Percentiles rank a stretch among this genome's conserved stretches.
Conservation (phyloP, 805 yeast genomes). For the Wickerhamiella vanderwaltii region DNA sequence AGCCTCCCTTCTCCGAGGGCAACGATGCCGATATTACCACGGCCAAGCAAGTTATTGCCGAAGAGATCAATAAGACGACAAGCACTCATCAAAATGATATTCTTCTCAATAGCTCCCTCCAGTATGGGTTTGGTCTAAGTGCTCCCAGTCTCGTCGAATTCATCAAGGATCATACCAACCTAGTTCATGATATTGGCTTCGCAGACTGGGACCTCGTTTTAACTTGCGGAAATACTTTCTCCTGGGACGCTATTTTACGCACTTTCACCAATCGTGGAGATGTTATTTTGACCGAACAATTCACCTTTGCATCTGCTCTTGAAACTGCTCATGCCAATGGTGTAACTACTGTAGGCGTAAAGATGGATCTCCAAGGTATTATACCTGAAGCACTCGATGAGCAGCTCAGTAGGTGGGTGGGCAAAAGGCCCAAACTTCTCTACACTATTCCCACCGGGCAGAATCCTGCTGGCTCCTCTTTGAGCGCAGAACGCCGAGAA, state of each 20-base stretch:
- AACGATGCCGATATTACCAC: conserved; percentile 29
- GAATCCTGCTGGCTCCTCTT: conserved; percentile 91
- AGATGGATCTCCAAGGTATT: conserved; percentile 69
- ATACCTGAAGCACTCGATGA: conserved; percentile 56
- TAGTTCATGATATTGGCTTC: conserved; percentile 38
- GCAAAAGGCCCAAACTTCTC: conserved; percentile 65
- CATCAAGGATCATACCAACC: conserved; percentile 52
- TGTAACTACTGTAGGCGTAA: conserved; percentile 53
- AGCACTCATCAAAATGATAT: conserved; percentile 33
- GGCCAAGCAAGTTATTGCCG: conserved; percentile 23
- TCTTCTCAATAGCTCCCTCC: conserved; percentile 71
- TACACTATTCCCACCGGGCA: conserved; percentile 95
- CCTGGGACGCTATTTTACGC: conserved; percentile 74
- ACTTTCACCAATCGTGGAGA: conserved; percentile 71
- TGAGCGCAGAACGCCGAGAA: conserved; percentile 63
- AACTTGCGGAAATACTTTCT: conserved; percentile 80
- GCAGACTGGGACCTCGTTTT: conserved; percentile 61
- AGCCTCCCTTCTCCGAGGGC: conserved; percentile 73
- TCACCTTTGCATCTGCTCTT: conserved; percentile 70
- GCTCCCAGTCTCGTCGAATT: conserved; percentile 56
- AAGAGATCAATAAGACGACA: conserved; percentile 30
- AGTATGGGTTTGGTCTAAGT: conserved; percentile 82
- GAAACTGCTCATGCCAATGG: conserved; percentile 72
- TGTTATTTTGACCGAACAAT: conserved; percentile 68
- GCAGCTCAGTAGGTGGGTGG: conserved; percentile 55